A percentile compares a stretch with the other conserved stretches of the same genome.
phyloP scores from a whole-genome alignment of 495 filamentous ascomycete genomes.

The Xylaria curta region DNA sequence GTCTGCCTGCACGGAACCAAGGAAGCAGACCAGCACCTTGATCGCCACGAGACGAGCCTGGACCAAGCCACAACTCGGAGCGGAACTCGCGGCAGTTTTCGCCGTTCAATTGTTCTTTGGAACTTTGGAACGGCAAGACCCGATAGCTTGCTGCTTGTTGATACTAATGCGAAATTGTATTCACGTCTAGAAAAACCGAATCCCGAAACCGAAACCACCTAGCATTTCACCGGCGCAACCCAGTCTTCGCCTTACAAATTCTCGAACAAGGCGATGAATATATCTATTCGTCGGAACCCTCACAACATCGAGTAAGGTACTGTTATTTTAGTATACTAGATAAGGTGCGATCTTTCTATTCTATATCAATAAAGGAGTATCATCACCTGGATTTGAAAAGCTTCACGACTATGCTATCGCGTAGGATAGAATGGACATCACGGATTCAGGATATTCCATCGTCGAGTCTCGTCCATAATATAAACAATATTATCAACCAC shows the following conservation, averaged over 20 bases:
- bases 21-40: slow-evolving; percentile 4
- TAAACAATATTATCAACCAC: too few relatives aligned
- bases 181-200: too few relatives aligned
- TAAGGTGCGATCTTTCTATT: background rate
- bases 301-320: too few relatives aligned
- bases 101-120: background rate
- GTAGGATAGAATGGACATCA: background rate
- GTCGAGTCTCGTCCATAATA: too few relatives aligned
- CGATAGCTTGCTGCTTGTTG: too few relatives aligned
- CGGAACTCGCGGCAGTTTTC: background rate
- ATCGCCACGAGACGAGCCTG: background rate
- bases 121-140: background rate
- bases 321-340: background rate
- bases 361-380: background rate
- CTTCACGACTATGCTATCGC: background rate
- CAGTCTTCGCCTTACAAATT: too few relatives aligned
- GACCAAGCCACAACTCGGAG: background rate
- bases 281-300: too few relatives aligned
- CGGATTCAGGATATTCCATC: background rate
- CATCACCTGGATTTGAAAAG: background rate
- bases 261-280: too few relatives aligned
- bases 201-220: too few relatives aligned
- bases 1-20: slow-evolving; percentile 1
- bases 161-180: too few relatives aligned
- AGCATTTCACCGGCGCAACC: too few relatives aligned